Evolutionary conservation across 352 stramenopile species (phyloP).

Genomic region (Elongisporangium prolatum): DNA sequence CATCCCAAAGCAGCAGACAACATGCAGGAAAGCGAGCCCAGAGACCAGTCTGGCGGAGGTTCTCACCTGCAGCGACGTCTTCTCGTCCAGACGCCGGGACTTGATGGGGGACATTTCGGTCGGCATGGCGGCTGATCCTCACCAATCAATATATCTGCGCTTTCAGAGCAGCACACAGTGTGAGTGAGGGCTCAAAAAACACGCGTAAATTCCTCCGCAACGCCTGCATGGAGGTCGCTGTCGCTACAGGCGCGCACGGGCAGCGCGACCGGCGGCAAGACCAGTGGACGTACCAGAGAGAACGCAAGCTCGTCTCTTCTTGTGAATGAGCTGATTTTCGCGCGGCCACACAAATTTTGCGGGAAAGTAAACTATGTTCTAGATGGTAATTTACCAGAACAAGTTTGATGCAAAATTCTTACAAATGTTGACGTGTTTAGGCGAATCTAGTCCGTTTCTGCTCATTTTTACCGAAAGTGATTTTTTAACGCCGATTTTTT

Average conservation of each 20-base stretch:
- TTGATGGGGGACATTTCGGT: conserved; percentile 77
- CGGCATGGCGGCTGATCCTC: conserved; percentile 25
- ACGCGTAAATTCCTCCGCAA: no score
- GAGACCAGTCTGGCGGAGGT: background rate
- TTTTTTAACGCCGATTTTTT: no score
- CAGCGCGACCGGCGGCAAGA: background rate
- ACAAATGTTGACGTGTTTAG: no score
- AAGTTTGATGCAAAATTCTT: no score
- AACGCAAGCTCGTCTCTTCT: no score
- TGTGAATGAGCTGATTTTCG: background rate
- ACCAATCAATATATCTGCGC: background rate
- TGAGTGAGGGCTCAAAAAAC: background rate
- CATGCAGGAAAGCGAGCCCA: background rate
- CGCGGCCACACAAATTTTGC: background rate
- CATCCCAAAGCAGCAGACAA: background rate
- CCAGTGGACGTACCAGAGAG: background rate
- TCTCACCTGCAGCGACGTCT: conserved; percentile 65
- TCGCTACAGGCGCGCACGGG: no score
- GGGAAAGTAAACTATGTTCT: background rate
- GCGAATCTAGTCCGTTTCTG: no score
- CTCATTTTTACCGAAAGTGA: no score
- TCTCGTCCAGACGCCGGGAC: conserved; percentile 82
- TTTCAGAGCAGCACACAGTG: background rate
- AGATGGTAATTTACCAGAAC: background rate
- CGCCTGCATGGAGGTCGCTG: no score